Evolutionary conservation across 805 yeast genomes (phyloP), one percentile per base, ranked within the genome.

Genomic region (Huiozyma sinensis): DNA sequence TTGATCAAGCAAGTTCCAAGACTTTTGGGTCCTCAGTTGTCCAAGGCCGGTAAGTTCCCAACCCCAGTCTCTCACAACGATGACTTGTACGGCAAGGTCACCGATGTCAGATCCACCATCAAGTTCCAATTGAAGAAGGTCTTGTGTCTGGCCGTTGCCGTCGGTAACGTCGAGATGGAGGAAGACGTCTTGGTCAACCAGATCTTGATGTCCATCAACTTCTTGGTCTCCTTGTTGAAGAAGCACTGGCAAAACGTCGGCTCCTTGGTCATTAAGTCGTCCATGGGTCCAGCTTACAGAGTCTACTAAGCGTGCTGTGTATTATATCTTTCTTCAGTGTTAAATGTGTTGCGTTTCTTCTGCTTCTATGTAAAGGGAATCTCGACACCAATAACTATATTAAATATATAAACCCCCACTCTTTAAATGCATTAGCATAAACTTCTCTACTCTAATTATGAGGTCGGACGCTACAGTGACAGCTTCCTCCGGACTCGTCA

Each of bases 211-310:
- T 79, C 99, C 61, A 79, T 95, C 62, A 92, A 92, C 95, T 92
- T 92, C 83, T 84, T 92, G 73, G 98, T 92, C 62, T 92, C 99
- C 60, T 77, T 92, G 75, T 81, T 92, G 73, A 92, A 92, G 95
- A 92, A 92, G 90, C 87, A 92, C 95, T 92, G 99, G 99, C 99
- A 92, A 82, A 92, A 92, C 77, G 97, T 92, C 70, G 98, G 98
- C 67, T 92, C 98, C 68, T 78, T 92, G 73, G 97, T 89, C 70
- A 83, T 92, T 79, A 92, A 92, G 81, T 87, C 96, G 55, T 80
- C 97, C 74, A 92, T 92, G 99, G 98, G 99, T 77, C 98, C 97
- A 72, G 84, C 97, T 70, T 87, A 81, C 94, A 89, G 97, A 84
- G 82, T 92, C 72, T 92, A 92, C 92, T 92, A 89, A 76, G 68